phyloP scores from a whole-genome alignment of 1,284 basidiomycete species.

The Rhodotorula sp. region DNA sequence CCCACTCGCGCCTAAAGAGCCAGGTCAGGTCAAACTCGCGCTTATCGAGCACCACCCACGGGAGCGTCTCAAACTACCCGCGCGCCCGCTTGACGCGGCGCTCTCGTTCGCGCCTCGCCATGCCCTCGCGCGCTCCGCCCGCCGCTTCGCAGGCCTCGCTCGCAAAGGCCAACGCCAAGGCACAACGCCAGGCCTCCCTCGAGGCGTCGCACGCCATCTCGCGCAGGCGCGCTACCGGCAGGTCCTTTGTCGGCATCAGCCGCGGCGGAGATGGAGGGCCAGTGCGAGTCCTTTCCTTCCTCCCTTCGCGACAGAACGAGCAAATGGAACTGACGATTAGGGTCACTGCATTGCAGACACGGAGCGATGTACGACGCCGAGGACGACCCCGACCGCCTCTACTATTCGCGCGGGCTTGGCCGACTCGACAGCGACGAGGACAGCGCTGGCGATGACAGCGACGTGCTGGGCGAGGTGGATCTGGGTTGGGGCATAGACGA shows the following conservation, averaged over 20 bases:
- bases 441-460: constrained; percentile 62
- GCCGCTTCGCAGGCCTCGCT: constrained; percentile 30
- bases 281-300: constrained; percentile 14
- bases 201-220: constrained; percentile 32
- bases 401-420: constrained; percentile 67
- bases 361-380: constrained; percentile 41
- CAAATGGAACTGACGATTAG: background rate
- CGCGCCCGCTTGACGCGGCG: too few relatives aligned
- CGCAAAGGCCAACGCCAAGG: constrained; percentile 40
- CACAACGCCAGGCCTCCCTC: constrained; percentile 26
- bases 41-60: too few relatives aligned
- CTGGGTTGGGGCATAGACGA: constrained; percentile 30
- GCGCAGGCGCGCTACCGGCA: constrained; percentile 9
- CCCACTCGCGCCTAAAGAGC: too few relatives aligned
- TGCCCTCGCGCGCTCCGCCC: constrained; percentile 33
- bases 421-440: constrained; percentile 70
- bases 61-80: background rate
- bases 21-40: too few relatives aligned
- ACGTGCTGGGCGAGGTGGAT: constrained; percentile 25
- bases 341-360: constrained; percentile 8
- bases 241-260: constrained; percentile 30
- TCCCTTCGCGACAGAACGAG: fast-evolving
- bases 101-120: background rate
- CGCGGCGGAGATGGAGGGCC: constrained; percentile 35
- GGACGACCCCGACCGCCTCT: constrained; percentile 46